These are phyloP conservation scores for Heliophila coronopifolia DNA, from an alignment of 441 rosid genomes.

Conservation along the genomic window DNA sequence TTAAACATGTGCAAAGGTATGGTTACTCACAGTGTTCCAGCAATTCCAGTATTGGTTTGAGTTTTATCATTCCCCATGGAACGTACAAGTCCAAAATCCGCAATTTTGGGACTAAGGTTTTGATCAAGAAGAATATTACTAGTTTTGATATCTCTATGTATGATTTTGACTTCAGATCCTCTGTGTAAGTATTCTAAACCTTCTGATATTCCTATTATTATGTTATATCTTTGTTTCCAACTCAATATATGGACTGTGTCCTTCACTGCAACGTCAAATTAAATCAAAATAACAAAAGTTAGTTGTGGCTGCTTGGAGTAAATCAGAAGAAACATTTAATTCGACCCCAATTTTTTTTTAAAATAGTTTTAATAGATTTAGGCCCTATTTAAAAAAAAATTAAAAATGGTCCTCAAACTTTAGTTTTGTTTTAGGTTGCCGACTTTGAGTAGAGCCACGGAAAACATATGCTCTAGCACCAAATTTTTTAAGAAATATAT, in stretches of 20 bases:
- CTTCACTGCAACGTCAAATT: constrained; percentile 44
- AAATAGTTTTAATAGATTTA: no score
- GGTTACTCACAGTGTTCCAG: constrained; percentile 62
- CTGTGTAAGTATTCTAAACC: constrained; percentile 65
- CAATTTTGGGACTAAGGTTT: constrained; percentile 52
- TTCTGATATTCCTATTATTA: constrained; percentile 55
- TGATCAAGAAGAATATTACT: constrained; percentile 64
- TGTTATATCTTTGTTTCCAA: constrained; percentile 52
- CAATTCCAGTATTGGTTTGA: constrained; percentile 57
- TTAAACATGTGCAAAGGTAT: no score
- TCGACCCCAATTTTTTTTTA: no score
- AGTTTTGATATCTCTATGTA: constrained; percentile 68
- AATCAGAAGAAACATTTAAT: no score
- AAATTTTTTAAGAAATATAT: no score
- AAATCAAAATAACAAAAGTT: no score
- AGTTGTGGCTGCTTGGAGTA: no score
- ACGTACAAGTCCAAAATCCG: constrained; percentile 68
- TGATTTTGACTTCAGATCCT: constrained; percentile 46
- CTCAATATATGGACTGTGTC: constrained; percentile 35
- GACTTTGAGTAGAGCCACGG: no score
- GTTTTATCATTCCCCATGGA: constrained; percentile 39
- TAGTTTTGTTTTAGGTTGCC: no score
- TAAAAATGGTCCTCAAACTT: no score
- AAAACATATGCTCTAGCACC: no score
- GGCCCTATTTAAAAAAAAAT: no score